Conservation (phyloP, 2,329 filamentous ascomycete genomes). For the Monosporascus sp. region DNA sequence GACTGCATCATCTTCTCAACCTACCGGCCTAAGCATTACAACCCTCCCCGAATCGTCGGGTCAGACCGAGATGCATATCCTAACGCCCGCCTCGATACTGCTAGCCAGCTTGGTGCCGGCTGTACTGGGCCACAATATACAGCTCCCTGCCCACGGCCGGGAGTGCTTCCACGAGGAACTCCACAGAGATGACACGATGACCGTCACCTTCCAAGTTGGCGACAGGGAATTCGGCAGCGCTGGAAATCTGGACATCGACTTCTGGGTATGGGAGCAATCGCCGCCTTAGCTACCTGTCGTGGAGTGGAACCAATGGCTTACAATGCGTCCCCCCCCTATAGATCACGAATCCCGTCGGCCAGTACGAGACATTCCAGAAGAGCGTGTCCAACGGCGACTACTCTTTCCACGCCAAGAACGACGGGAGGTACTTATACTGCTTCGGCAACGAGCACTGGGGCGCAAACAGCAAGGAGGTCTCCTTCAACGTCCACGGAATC, state of each 20-base stretch:
- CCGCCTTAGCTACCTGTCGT: conserved; percentile 3
- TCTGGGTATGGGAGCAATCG: conserved; percentile 68
- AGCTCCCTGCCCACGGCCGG: conserved; percentile 83
- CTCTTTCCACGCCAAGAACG: conserved; percentile 76
- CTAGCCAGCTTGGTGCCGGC: conserved; percentile 45
- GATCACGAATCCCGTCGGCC: conserved; percentile 73
- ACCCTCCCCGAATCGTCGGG: too few species aligned
- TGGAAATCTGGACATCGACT: conserved; percentile 93
- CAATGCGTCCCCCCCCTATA: conserved; percentile 25
- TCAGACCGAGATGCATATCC: conserved; percentile 35
- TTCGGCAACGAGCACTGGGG: conserved; percentile 99
- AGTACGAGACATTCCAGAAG: conserved; percentile 75
- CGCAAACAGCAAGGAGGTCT: conserved; percentile 93
- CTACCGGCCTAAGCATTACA: too few species aligned
- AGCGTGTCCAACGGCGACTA: conserved; percentile 86
- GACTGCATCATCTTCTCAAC: not conserved
- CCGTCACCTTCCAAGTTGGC: conserved; percentile 95
- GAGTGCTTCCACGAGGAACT: conserved; percentile 97
- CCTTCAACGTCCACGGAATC: conserved; percentile 98
- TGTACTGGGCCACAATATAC: conserved; percentile 85
- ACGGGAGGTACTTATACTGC: conserved; percentile 94
- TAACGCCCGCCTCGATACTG: conserved; percentile 41
- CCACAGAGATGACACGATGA: conserved; percentile 95
- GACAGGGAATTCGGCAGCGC: conserved; percentile 93
- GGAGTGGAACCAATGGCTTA: conserved; percentile 13